Conservation (phyloP, 805 yeast genomes). For the Candida glaebosa region DNA sequence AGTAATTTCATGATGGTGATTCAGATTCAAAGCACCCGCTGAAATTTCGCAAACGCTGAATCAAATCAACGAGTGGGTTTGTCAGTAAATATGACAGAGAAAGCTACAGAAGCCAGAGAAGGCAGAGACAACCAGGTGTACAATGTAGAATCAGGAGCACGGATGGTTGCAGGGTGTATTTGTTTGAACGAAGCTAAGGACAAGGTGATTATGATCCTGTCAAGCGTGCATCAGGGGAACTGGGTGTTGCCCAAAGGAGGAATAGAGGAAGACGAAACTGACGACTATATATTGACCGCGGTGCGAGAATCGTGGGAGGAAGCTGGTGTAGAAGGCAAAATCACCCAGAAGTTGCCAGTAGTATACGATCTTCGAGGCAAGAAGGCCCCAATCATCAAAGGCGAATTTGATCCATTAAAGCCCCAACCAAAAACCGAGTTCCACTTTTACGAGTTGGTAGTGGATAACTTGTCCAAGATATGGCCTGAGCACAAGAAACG, state of each 20-base stretch:
- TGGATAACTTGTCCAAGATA: slow-evolving; percentile 47
- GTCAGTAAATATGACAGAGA: neutral
- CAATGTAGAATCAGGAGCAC: slow-evolving; percentile 65
- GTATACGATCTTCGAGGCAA: slow-evolving; percentile 54
- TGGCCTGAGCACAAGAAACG: slow-evolving; percentile 79
- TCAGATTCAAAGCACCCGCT: too few species aligned
- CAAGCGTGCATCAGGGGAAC: slow-evolving; percentile 60
- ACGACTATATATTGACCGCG: slow-evolving; percentile 51
- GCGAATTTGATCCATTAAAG: slow-evolving; percentile 29
- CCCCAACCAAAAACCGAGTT: slow-evolving; percentile 78
- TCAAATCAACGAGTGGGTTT: neutral
- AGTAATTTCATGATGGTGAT: slow-evolving; percentile 1
- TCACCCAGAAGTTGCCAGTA: slow-evolving; percentile 55
- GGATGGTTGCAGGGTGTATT: slow-evolving; percentile 92
- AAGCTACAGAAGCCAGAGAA: slow-evolving; percentile 33
- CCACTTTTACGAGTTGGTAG: slow-evolving; percentile 78
- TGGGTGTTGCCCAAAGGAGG: slow-evolving; percentile 98
- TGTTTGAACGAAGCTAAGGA: slow-evolving; percentile 56
- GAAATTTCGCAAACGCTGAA: neutral
- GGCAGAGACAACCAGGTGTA: slow-evolving; percentile 59
- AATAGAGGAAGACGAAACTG: slow-evolving; percentile 76
- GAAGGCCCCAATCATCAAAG: slow-evolving; percentile 35
- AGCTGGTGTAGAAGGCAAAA: slow-evolving; percentile 78
- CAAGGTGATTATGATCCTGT: slow-evolving; percentile 74
- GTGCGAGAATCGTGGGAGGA: slow-evolving; percentile 97